Conservation (phyloP, 805 yeast genomes). For the Millerozyma acaciae region DNA sequence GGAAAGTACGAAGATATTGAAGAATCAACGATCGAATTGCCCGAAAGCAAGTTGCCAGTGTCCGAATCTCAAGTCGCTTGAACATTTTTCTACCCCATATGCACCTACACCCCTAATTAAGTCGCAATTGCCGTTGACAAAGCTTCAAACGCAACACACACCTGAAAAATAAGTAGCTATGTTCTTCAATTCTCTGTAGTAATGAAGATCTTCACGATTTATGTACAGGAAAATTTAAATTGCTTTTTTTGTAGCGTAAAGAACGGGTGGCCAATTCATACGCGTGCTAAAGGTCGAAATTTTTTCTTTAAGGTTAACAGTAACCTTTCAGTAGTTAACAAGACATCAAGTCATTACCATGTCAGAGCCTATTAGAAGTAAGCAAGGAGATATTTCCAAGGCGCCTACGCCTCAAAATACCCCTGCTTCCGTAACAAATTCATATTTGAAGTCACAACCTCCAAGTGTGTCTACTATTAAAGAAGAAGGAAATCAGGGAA, state of each 20-base stretch:
- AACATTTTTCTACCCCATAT: no score
- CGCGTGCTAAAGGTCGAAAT: conserved; percentile 1
- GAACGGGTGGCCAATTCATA: conserved; percentile 2
- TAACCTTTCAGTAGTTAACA: background rate
- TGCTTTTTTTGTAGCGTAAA: background rate
- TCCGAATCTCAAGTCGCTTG: no score
- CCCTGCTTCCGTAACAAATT: conserved; percentile 80
- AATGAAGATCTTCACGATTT: background rate
- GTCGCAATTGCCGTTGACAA: no score
- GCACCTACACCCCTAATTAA: no score
- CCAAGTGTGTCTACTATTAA: conserved; percentile 61
- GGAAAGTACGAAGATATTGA: conserved; percentile 28
- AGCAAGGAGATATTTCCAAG: conserved; percentile 68
- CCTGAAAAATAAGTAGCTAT: no score
- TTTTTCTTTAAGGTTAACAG: background rate
- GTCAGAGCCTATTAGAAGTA: conserved; percentile 83
- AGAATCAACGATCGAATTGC: conserved; percentile 5
- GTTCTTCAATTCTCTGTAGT: no score
- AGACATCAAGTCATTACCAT: conserved; percentile 29
- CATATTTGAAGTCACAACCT: conserved; percentile 62
- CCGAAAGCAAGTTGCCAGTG: conserved; percentile 3
- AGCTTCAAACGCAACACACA: no score
- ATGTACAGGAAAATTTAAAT: conserved; percentile 1
- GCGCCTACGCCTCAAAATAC: conserved; percentile 99
- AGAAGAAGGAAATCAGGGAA: conserved; percentile 52